Percentiles rank a stretch among this genome's conserved stretches.
Evolutionary conservation across 140 eudicot genomes (phyloP).

Genomic region (Stevia rebaudiana): DNA sequence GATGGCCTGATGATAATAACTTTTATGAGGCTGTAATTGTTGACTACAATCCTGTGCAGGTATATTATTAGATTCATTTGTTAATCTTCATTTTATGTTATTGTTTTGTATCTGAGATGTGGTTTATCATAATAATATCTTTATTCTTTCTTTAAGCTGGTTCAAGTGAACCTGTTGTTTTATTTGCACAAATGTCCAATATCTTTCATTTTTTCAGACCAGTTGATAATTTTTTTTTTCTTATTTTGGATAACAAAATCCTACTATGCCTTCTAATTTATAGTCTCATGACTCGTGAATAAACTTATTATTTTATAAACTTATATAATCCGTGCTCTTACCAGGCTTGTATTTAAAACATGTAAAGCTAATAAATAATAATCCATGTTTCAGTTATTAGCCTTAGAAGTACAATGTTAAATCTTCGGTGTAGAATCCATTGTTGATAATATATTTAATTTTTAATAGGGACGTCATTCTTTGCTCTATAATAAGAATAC

Average conservation of each 20-base stretch:
- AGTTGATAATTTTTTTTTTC: background rate
- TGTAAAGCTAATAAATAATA: constrained; percentile 1
- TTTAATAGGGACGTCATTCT: constrained; percentile 76
- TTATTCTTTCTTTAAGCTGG: background rate
- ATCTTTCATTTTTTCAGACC: background rate
- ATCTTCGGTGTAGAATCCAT: constrained; percentile 3
- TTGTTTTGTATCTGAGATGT: background rate
- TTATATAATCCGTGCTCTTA: no score
- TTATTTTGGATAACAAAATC: background rate
- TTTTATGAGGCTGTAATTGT: constrained; percentile 84
- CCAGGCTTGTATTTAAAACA: background rate
- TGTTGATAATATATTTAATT: background rate
- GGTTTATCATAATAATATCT: background rate
- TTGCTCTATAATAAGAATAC: constrained; percentile 68
- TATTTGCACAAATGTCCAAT: background rate
- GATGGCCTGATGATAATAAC: constrained; percentile 91
- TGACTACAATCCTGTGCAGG: constrained; percentile 70
- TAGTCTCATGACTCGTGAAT: background rate
- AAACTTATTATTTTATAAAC: background rate
- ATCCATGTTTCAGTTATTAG: background rate
- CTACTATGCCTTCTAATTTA: background rate
- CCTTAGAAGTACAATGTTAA: background rate
- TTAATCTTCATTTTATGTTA: background rate
- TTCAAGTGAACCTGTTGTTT: constrained; percentile 8
- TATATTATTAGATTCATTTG: constrained; percentile 21